Conservation (phyloP, 805 yeast species). For the Myxozyma nipponensis region DNA sequence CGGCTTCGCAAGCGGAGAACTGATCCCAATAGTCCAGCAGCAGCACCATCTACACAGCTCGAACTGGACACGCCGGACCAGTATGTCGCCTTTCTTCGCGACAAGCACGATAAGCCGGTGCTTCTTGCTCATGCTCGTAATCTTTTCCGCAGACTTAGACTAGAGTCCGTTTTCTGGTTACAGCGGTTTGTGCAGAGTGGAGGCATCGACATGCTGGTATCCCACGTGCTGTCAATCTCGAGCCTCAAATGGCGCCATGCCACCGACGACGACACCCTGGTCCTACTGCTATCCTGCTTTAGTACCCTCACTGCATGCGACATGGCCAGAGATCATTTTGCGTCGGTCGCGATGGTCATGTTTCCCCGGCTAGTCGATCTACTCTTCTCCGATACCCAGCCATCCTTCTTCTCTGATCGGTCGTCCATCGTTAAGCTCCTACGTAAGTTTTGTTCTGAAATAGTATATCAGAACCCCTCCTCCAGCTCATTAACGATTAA, state of each 20-base stretch:
- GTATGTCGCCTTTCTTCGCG: too few species aligned
- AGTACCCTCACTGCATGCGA: constrained; percentile 4
- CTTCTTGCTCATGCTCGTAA: too few species aligned
- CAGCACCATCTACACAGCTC: too few species aligned
- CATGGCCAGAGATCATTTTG: constrained; percentile 9
- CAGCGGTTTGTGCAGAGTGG: constrained; percentile 5
- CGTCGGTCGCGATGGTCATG: constrained; percentile 4
- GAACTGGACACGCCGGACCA: too few species aligned
- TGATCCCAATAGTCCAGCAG: too few species aligned
- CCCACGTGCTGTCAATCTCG: not conserved
- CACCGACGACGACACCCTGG: constrained; percentile 11
- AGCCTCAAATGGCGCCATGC: constrained; percentile 15
- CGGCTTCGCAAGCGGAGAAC: not conserved
- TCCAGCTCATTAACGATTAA: not conserved
- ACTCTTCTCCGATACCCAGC: constrained; percentile 19
- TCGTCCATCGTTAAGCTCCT: constrained; percentile 6
- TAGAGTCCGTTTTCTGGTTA: constrained; percentile 13
- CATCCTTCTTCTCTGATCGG: constrained; percentile 12
- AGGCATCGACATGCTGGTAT: constrained; percentile 12
- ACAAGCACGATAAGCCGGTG: too few species aligned
- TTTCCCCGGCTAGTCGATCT: constrained; percentile 9
- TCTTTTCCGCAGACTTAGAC: constrained; percentile 6
- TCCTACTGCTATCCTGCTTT: constrained; percentile 11
- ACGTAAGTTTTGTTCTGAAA: too few species aligned
- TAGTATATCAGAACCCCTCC: too few species aligned